Evolutionary conservation across 2,329 filamentous ascomycete species (phyloP), one percentile per base, ranked within the genome.

Genomic region (Paecilomyces formosus): DNA sequence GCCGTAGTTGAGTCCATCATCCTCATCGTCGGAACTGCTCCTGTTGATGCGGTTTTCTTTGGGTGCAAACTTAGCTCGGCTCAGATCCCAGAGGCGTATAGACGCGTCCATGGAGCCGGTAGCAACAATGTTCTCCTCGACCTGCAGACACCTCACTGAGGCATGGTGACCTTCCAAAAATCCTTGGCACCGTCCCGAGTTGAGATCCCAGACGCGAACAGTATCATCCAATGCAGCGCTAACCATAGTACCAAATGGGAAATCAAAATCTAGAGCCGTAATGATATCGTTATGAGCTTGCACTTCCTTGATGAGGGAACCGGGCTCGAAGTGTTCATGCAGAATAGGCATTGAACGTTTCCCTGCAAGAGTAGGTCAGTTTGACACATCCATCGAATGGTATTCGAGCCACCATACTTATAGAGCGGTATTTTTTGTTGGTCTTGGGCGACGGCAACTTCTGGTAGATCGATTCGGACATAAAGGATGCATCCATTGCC

Each of bases 401-500:
- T n/a, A 9, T 18, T 12, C 15, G 15, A 21, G 1, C 33, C 39
- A 4, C 57, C 70, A 55, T 70, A 78, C 76, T 73, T 61, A 72
- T 74, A 57, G 73, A 72, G 61, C 74, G 75, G 56, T 78, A 75
- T 62, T 79, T 79, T 63, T 81, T 76, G 24, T 81, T 76, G 24
- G 80, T 78, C 63, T 80, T 82, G 7, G 82, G 79, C n/a, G 79
- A 76, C 0, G 92, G 90, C 8, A 99, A 78, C 75, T 97, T 97
- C 65, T 95, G 89, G 73, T 97, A 99, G 65, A 99, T 90, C 12
- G 92, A 97, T 73, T 97, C 91, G 2, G 94, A 97, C 94, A 97
- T 97, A 78, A 97, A 99, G 0, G 83, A 83, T 5, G 79, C 78
- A 64, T 81, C 79, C 67, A 78, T 77, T 54, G 76, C 76, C 59